Evolutionary conservation across 129 eudicot genomes (phyloP).

Genomic region (Deinandra increscens): DNA sequence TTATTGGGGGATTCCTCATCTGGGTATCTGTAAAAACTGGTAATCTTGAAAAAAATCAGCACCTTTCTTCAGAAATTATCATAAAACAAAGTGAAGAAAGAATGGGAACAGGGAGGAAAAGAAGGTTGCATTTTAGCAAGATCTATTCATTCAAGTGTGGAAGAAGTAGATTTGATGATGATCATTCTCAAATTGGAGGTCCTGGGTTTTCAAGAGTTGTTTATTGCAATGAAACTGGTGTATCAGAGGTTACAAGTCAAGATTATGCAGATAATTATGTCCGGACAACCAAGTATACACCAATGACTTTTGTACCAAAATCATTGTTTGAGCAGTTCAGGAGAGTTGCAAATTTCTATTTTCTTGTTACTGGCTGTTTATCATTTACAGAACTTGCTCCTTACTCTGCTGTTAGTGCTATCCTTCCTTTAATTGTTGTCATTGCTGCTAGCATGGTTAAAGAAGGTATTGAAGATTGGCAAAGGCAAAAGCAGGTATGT

Average conservation of each 20-base stretch:
- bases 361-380: constrained; percentile 75
- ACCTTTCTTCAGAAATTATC: neutral
- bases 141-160: constrained; percentile 80
- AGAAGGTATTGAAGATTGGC: constrained; percentile 90
- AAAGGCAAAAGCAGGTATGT: constrained; percentile 73
- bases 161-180: constrained; percentile 47
- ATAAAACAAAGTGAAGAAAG: neutral
- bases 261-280: constrained; percentile 75
- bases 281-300: constrained; percentile 74
- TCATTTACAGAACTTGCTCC: constrained; percentile 81
- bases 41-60: constrained; percentile 14
- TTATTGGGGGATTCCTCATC: constrained; percentile 25
- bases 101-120: constrained; percentile 54
- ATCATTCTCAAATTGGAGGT: constrained; percentile 85
- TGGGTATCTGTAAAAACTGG: constrained; percentile 34
- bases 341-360: constrained; percentile 92
- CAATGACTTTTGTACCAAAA: constrained; percentile 75
- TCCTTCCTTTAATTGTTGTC: constrained; percentile 70
- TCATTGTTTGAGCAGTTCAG: constrained; percentile 94
- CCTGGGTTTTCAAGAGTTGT: constrained; percentile 89
- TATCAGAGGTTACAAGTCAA: constrained; percentile 40
- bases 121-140: constrained; percentile 73
- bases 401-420: constrained; percentile 72
- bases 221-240: constrained; percentile 66
- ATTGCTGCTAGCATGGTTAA: constrained; percentile 90